Base-by-base conservation (phyloP, 2,329 filamentous ascomycete genomes). In the Sphaerulina vaccinii region DNA sequence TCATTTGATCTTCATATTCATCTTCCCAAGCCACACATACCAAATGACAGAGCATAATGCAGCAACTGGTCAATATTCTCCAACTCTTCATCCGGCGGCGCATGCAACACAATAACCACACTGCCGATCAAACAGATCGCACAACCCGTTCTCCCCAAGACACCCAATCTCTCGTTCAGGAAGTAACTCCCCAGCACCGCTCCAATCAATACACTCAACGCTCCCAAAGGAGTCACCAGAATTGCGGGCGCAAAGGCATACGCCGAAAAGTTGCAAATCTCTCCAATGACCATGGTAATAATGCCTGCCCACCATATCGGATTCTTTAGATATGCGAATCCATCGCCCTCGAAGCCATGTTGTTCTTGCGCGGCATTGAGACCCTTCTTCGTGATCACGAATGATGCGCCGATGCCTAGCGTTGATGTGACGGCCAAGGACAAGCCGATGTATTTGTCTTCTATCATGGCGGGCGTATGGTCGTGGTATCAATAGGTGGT, bases 231-330 rank as follows among this genome's bases (percentile, higher is more conserved):
- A 4, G 93, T 99, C 35, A 99, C 93, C 47, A 99, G 80, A 72
- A 99, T 99, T n/a, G 93, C 95, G 35, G 93, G 93, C 60, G 93
- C 93, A 73, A 97, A 99, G 6, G 93, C 93, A 70, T 99, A 99
- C 56, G 93, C 93, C 44, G 91, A 91, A 70, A 99, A 99, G 73
- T 99, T 99, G 74, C 90, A 95, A 52, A 96, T 77, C 74, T 99
- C 93, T 67, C 93, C 93, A 38, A 95, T 74, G 55, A 90, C 87
- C 82, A 99, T 83, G 67, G 90, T 95, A 60, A 86, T 76, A 62
- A 97, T 96, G 60, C 93, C 93, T 52, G 83, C 88, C 93, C 93
- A 99, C 93, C 93, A 99, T 64, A 92, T 79, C n/a, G 92, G 91
- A 70, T 88, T 97, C 70, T 86, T 88, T 52, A 99, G 73, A 72